Conservation (phyloP, 345 rosid species). For the Cochlearia excelsa region DNA sequence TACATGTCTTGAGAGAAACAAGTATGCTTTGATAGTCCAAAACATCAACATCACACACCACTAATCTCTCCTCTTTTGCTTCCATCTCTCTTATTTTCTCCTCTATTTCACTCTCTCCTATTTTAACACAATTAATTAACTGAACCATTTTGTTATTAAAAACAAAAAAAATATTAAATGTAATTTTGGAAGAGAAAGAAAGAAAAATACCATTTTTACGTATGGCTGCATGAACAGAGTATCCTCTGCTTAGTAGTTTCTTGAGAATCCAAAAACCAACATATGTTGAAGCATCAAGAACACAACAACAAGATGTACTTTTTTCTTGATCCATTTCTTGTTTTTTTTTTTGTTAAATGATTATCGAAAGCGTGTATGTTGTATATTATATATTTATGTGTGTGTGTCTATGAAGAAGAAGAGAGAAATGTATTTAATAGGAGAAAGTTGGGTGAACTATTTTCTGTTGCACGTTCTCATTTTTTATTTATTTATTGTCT, state of each 20-base stretch:
- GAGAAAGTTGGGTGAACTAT: conserved; percentile 79
- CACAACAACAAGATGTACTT: conserved; percentile 52
- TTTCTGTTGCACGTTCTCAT: conserved; percentile 52
- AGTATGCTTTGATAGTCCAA: conserved; percentile 80
- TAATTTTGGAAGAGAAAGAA: too few species aligned
- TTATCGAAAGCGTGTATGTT: conserved; percentile 13
- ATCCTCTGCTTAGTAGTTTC: conserved; percentile 63
- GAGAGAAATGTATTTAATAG: conserved; percentile 28
- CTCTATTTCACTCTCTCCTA: conserved; percentile 59
- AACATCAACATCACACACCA: conserved; percentile 55
- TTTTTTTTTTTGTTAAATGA: neutral
- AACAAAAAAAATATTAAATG: too few species aligned
- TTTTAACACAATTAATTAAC: neutral
- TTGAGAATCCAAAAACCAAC: conserved; percentile 89
- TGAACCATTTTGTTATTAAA: too few species aligned
- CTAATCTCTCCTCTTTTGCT: conserved; percentile 51
- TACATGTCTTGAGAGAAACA: conserved; percentile 63
- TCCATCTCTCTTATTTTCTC: conserved; percentile 65
- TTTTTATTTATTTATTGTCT: conserved; percentile 23
- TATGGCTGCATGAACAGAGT: conserved; percentile 72
- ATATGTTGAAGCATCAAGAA: conserved; percentile 83
- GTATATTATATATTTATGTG: too few species aligned
- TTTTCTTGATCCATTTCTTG: conserved; percentile 40
- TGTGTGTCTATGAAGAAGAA: conserved; percentile 16
- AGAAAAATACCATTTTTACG: conserved; percentile 53